phyloP scores from a whole-genome alignment of 495 filamentous ascomycete genomes.

The Hypoxylon fragiforme region DNA sequence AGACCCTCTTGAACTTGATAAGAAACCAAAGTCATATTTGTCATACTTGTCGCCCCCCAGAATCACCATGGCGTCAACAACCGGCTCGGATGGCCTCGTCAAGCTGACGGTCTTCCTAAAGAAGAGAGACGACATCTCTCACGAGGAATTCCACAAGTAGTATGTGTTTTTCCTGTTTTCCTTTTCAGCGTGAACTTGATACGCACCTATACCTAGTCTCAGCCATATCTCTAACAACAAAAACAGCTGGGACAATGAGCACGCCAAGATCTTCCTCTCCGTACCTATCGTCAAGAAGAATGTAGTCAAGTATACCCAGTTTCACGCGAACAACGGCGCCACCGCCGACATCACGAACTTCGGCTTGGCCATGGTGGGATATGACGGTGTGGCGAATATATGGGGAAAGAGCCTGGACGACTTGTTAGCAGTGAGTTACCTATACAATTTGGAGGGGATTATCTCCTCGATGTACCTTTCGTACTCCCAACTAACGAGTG shows the following conservation, averaged over 20 bases:
- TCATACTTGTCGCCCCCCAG: no score
- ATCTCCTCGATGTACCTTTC: neutral
- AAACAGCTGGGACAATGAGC: constrained; percentile 13
- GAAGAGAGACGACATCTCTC: no score
- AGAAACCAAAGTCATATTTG: no score
- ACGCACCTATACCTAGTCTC: no score
- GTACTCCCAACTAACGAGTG: neutral
- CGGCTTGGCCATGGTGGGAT: neutral
- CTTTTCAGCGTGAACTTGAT: no score
- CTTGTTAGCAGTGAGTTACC: neutral
- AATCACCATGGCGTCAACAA: no score
- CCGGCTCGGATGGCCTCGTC: no score
- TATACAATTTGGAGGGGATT: neutral
- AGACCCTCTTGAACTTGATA: no score
- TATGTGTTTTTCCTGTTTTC: no score
- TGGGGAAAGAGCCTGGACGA: constrained; percentile 14
- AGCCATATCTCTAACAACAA: no score
- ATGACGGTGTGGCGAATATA: constrained; percentile 10
- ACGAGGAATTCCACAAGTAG: no score
- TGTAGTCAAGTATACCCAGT: constrained; percentile 27
- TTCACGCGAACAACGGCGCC: constrained; percentile 13
- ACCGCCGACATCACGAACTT: neutral
- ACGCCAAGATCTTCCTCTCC: constrained; percentile 11
- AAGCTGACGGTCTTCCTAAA: no score
- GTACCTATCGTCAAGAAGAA: constrained; percentile 16